Conservation (phyloP, 495 filamentous ascomycete genomes). For the Massariosphaeria phaeospora region DNA sequence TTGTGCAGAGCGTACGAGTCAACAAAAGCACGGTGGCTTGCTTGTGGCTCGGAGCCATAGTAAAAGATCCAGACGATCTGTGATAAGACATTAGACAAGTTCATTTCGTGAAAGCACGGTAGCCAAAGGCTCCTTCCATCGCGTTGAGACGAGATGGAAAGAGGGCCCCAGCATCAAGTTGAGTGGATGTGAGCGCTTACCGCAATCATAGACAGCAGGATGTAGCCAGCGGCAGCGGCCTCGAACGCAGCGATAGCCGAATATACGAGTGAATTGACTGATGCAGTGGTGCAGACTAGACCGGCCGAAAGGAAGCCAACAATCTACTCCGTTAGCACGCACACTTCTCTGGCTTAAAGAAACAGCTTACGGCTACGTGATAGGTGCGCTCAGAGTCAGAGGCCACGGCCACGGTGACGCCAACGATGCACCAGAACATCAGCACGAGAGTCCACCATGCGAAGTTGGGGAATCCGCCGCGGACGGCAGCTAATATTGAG, state of each 20-base stretch:
- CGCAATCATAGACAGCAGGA: slow-evolving; percentile 90
- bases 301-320: slow-evolving; percentile 80
- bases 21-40: slow-evolving; percentile 82
- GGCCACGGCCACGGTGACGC: slow-evolving; percentile 71
- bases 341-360: neutral
- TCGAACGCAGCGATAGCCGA: slow-evolving; percentile 62
- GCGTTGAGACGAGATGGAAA: too few species aligned
- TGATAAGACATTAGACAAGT: slow-evolving; percentile 7
- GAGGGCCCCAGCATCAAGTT: too few species aligned
- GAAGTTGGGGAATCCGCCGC: slow-evolving; percentile 64
- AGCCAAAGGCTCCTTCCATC: too few species aligned
- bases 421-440: slow-evolving; percentile 75
- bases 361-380: slow-evolving; percentile 70
- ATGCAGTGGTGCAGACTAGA: slow-evolving; percentile 75
- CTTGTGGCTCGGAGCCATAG: slow-evolving; percentile 87
- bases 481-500: slow-evolving; percentile 69
- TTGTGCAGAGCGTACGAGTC: slow-evolving; percentile 96
- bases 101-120: too few species aligned
- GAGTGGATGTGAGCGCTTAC: slow-evolving; percentile 46
- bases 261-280: slow-evolving; percentile 79
- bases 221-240: slow-evolving; percentile 87
- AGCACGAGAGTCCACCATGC: slow-evolving; percentile 88
- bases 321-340: slow-evolving; percentile 51
- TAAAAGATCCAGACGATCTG: slow-evolving; percentile 99
- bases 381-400: slow-evolving; percentile 80